Percentiles rank a stretch among this genome's conserved stretches.
Conservation (phyloP, 331 rosid species). For the Phaseolus coccineus region DNA sequence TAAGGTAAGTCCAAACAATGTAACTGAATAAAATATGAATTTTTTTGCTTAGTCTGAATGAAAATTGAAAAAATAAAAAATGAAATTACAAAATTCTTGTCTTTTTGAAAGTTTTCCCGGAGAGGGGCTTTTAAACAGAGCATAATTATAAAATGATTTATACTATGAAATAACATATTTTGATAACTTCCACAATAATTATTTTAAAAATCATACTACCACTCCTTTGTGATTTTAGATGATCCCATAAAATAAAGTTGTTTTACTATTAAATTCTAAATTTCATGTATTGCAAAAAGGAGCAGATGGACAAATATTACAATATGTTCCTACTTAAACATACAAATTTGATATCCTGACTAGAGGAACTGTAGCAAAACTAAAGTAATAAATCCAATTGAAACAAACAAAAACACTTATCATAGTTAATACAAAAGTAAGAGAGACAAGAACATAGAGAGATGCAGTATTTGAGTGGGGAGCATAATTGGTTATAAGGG, state of each 20-base stretch:
- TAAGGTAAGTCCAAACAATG: not conserved
- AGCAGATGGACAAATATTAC: not conserved
- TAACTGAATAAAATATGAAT: not conserved
- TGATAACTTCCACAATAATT: too few species aligned
- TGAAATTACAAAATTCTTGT: not conserved
- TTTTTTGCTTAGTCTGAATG: not conserved
- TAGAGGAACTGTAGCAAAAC: not conserved
- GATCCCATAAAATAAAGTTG: too few species aligned
- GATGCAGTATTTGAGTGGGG: conserved; percentile 17
- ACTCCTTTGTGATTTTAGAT: too few species aligned
- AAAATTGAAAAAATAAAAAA: not conserved
- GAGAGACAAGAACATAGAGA: not conserved
- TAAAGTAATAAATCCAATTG: not conserved
- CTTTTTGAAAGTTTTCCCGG: not conserved
- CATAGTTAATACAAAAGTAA: not conserved
- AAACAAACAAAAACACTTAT: not conserved
- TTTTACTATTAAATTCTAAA: too few species aligned
- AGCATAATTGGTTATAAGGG: conserved; percentile 51
- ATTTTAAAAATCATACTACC: not conserved
- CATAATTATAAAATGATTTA: not conserved
- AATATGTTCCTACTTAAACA: not conserved
- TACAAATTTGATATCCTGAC: not conserved
- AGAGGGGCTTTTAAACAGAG: not conserved
- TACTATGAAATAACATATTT: too few species aligned
- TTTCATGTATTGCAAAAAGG: not conserved